Percentiles rank a stretch among this genome's conserved stretches.
phyloP scores from a whole-genome alignment of 352 stramenopile genomes.

The Globisporangium uncinulatum region DNA sequence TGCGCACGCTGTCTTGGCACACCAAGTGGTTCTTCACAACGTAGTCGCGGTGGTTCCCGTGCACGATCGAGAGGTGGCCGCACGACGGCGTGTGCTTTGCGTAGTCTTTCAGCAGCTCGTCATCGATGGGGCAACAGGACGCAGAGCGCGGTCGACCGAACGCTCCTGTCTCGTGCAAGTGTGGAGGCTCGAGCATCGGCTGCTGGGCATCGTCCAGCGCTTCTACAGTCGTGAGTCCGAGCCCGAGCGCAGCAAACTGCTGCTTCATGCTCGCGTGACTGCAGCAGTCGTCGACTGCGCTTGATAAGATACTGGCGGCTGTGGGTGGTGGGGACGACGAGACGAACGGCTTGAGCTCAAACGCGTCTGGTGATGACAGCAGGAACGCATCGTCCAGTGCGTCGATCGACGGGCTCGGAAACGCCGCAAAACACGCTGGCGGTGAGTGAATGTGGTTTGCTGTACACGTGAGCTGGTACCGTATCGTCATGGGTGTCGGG shows the following conservation, averaged over 20 bases:
- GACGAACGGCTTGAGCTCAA: too few relatives aligned
- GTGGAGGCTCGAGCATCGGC: too few relatives aligned
- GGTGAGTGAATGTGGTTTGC: conserved; percentile 54
- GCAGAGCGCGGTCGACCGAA: background rate
- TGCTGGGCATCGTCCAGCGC: too few relatives aligned
- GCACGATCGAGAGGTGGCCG: conserved; percentile 70
- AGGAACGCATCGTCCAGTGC: conserved; percentile 36
- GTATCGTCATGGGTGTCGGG: conserved; percentile 1
- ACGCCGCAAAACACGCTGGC: conserved; percentile 42
- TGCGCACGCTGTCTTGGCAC: conserved; percentile 63
- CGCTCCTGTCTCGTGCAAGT: too few relatives aligned
- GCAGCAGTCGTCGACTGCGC: background rate
- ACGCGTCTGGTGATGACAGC: conserved; percentile 16
- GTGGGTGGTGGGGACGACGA: too few relatives aligned
- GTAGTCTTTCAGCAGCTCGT: conserved; percentile 44
- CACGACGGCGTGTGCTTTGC: conserved; percentile 55
- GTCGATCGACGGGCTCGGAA: conserved; percentile 16
- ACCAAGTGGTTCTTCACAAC: conserved; percentile 81
- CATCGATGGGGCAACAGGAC: conserved; percentile 13
- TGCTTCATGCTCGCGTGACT: conserved; percentile 1
- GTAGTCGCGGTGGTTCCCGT: conserved; percentile 76
- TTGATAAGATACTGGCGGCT: background rate
- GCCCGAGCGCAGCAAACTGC: conserved; percentile 2
- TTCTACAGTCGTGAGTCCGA: background rate
- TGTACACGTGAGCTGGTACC: conserved; percentile 50